phyloP scores from a whole-genome alignment of 257 asterid genomes.

The Solanum sitiens region DNA sequence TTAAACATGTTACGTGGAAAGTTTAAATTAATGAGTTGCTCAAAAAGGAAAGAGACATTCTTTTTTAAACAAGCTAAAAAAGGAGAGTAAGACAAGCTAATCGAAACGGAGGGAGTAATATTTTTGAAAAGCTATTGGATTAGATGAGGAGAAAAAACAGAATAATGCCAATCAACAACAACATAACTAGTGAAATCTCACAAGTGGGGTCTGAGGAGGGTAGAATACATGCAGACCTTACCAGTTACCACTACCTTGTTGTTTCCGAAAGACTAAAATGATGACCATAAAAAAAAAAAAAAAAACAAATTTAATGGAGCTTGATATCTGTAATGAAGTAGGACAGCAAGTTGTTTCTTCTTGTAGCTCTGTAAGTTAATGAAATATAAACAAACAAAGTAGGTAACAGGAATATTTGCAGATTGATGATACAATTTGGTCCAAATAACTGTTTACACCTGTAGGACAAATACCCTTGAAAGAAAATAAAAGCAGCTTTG shows the following conservation, averaged over 20 bases:
- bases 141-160: background rate
- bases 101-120: background rate
- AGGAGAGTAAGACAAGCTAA: background rate
- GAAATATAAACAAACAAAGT: background rate
- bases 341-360: background rate
- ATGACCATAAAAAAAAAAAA: background rate
- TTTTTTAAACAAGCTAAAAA: background rate
- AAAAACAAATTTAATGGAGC: background rate
- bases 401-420: background rate
- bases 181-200: background rate
- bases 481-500: background rate
- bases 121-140: background rate
- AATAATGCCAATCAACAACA: background rate
- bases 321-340: background rate
- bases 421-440: background rate
- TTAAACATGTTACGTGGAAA: background rate
- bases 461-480: background rate
- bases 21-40: background rate
- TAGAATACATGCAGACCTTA: background rate
- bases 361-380: background rate
- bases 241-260: background rate
- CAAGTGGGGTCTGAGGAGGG: background rate
- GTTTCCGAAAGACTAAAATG: background rate
- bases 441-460: background rate
- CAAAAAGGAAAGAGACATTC: background rate